A percentile compares a stretch with the other conserved stretches of the same genome.
Conservation (phyloP, 495 filamentous ascomycete genomes). For the Aspergillus asperescens region DNA sequence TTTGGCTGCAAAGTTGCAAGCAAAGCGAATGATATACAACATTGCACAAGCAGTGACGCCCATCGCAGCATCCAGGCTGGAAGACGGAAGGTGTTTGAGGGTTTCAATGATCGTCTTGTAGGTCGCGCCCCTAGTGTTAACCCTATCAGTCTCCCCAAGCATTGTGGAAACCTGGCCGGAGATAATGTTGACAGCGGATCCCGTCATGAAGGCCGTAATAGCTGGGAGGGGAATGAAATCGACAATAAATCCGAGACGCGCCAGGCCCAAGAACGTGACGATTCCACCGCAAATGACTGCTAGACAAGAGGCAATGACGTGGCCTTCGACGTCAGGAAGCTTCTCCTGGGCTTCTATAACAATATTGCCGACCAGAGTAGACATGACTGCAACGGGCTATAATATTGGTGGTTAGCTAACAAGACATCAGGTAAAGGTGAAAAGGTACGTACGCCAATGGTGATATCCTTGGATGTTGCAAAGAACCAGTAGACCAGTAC, state of each 20-base stretch:
- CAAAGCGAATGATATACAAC: conserved; percentile 75
- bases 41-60: conserved; percentile 76
- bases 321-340: conserved; percentile 52
- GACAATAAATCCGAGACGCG: conserved; percentile 84
- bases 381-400: conserved; percentile 94
- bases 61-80: conserved; percentile 78
- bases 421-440: background rate
- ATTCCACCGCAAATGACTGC: conserved; percentile 79
- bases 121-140: conserved; percentile 70
- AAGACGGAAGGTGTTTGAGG: conserved; percentile 64
- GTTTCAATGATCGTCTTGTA: conserved; percentile 86
- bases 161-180: conserved; percentile 80
- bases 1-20: conserved; percentile 61
- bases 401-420: conserved; percentile 15
- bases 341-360: conserved; percentile 53
- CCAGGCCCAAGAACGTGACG: conserved; percentile 72
- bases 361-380: conserved; percentile 78
- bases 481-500: conserved; percentile 98
- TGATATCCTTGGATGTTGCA: conserved; percentile 98
- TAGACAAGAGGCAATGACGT: conserved; percentile 72
- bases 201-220: conserved; percentile 97
- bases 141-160: conserved; percentile 71
- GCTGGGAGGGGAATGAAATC: conserved; percentile 91
- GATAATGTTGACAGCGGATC: conserved; percentile 86
- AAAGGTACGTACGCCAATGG: conserved; percentile 65